phyloP scores from a whole-genome alignment of 768 basidiomycete genomes.

The Lactarius sp. region DNA sequence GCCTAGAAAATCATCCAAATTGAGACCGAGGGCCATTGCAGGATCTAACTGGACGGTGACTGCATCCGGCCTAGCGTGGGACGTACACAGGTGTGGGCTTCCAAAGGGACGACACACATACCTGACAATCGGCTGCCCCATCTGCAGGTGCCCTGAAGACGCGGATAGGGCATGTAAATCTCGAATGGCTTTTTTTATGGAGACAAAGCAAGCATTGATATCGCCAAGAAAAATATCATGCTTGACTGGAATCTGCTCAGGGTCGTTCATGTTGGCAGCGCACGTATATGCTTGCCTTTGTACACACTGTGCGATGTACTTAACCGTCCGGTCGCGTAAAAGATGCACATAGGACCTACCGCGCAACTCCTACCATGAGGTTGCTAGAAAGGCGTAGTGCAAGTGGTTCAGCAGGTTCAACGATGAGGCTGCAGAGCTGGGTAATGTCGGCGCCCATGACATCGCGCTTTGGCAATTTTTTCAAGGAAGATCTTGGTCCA shows the following conservation, averaged over 20 bases:
- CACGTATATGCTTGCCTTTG: constrained; percentile 37
- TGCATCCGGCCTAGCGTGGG: constrained; percentile 31
- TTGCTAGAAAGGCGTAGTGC: constrained; percentile 85
- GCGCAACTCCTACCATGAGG: constrained; percentile 82
- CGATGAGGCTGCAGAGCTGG: constrained; percentile 75
- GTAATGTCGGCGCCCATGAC: constrained; percentile 82
- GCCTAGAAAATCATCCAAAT: constrained; percentile 26
- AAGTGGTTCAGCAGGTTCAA: constrained; percentile 78
- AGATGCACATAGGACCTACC: constrained; percentile 43
- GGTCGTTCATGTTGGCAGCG: neutral
- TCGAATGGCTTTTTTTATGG: constrained; percentile 73
- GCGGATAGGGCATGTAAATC: constrained; percentile 49
- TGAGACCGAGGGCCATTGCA: constrained; percentile 26
- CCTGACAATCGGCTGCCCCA: constrained; percentile 64
- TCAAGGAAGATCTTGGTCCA: constrained; percentile 82
- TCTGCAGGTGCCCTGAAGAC: constrained; percentile 55
- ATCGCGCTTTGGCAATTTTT: constrained; percentile 74
- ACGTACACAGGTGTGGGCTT: constrained; percentile 4
- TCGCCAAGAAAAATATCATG: constrained; percentile 81
- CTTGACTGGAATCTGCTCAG: constrained; percentile 49
- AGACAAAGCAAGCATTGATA: constrained; percentile 69
- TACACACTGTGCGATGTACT: constrained; percentile 37
- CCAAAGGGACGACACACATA: constrained; percentile 32
- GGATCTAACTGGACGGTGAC: constrained; percentile 32
- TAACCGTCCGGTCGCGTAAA: neutral